phyloP scores from a whole-genome alignment of 345 rosid genomes.

The Noccaea bulbosa region DNA sequence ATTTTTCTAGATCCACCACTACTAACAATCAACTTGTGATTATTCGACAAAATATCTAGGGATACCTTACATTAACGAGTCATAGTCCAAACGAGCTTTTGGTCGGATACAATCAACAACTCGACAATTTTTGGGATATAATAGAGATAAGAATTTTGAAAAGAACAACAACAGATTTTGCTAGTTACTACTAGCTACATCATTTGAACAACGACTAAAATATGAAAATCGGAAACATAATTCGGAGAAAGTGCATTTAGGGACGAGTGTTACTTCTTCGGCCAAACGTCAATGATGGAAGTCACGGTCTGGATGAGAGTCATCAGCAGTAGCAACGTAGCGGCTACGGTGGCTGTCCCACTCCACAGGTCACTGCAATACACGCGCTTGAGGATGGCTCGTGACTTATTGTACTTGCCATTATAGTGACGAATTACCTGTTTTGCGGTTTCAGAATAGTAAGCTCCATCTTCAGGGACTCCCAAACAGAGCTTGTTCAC shows the following conservation, averaged over 20 bases:
- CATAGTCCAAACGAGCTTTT: too few species aligned
- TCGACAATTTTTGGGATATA: neutral
- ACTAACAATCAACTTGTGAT: too few species aligned
- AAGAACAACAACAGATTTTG: neutral
- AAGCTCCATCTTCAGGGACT: too few species aligned
- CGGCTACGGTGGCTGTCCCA: constrained; percentile 19
- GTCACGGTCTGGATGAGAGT: constrained; percentile 25
- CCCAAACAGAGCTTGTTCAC: too few species aligned
- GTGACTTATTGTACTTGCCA: too few species aligned
- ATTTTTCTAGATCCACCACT: too few species aligned
- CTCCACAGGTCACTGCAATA: constrained; percentile 33
- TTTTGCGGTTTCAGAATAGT: too few species aligned
- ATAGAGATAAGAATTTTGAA: neutral
- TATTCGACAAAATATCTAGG: too few species aligned
- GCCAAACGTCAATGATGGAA: neutral
- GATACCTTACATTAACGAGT: too few species aligned
- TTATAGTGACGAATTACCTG: too few species aligned
- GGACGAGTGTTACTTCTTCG: neutral
- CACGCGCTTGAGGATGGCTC: too few species aligned
- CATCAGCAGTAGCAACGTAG: neutral
- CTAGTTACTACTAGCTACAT: constrained; percentile 11
- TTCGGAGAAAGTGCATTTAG: neutral
- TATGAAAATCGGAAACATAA: neutral
- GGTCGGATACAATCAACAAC: too few species aligned
- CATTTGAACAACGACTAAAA: neutral